Percentiles rank a stretch among this genome's conserved stretches.
Evolutionary conservation across 495 filamentous ascomycete genomes (phyloP).

Genomic region (Clohesyomyces aquaticus): DNA sequence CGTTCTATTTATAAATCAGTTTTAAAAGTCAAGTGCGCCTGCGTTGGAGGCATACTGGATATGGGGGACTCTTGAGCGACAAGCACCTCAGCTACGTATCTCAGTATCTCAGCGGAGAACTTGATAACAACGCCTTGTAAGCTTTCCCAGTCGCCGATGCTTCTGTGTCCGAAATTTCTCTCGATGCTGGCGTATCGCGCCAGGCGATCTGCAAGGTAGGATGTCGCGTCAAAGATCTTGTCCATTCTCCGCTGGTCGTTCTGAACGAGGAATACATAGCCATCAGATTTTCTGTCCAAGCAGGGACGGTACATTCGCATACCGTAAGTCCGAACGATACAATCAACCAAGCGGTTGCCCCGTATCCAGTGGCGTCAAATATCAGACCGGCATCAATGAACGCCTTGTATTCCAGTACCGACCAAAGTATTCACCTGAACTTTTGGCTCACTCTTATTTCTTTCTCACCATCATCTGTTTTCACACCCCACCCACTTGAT

Average conservation of each 20-base stretch:
- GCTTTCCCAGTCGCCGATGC: neutral
- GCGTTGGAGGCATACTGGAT: neutral
- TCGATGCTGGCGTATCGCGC: neutral
- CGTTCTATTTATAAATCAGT: neutral
- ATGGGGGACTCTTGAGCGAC: neutral
- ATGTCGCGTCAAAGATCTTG: neutral
- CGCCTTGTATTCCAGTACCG: neutral
- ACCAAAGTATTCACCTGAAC: neutral
- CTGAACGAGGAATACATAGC: too few relatives aligned
- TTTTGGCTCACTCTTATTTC: neutral
- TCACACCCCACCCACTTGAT: neutral
- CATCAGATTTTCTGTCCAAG: too few relatives aligned
- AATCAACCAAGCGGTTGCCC: neutral
- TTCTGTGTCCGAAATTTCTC: neutral
- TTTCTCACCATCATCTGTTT: neutral
- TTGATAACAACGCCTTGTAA: neutral
- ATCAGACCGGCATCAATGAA: neutral
- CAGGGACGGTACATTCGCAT: too few relatives aligned
- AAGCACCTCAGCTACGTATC: neutral
- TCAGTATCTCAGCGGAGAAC: neutral
- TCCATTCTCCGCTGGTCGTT: neutral
- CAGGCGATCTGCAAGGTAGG: neutral
- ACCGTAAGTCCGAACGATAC: neutral
- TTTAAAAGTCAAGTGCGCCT: neutral
- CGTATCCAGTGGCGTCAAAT: neutral